phyloP scores from a whole-genome alignment of 306 rosid species.

The Mimosa pudica region DNA sequence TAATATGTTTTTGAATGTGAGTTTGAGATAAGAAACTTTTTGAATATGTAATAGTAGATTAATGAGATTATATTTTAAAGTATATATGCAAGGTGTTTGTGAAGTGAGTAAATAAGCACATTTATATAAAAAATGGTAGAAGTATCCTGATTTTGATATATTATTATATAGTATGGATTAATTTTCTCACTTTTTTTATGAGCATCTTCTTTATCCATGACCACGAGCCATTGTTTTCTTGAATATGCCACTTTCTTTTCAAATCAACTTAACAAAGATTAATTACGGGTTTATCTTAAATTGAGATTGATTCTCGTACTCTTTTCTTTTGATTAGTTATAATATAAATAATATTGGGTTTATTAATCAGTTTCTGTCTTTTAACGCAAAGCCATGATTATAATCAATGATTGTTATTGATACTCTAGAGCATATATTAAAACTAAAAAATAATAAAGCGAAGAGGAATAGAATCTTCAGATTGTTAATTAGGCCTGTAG shows the following conservation, averaged over 20 bases:
- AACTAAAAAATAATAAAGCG: slow-evolving; percentile 9
- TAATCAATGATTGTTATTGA: slow-evolving; percentile 35
- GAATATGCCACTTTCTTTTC: slow-evolving; percentile 28
- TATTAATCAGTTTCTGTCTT: slow-evolving; percentile 8
- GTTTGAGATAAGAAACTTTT: not conserved
- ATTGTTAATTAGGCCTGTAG: slow-evolving; percentile 38
- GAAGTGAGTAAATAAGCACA: slow-evolving; percentile 10
- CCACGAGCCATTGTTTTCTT: slow-evolving; percentile 18
- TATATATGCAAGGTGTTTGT: not conserved
- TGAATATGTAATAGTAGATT: not conserved
- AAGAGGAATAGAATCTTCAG: slow-evolving; percentile 41
- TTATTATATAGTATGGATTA: not conserved
- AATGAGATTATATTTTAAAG: slow-evolving; percentile 12
- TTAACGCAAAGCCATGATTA: slow-evolving; percentile 37
- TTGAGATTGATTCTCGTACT: not conserved
- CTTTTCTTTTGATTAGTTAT: slow-evolving; percentile 17
- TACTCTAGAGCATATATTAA: slow-evolving; percentile 18
- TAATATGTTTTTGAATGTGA: not conserved
- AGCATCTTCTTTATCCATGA: slow-evolving; percentile 34
- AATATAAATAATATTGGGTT: not conserved
- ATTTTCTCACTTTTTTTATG: slow-evolving; percentile 15
- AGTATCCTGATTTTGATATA: not conserved
- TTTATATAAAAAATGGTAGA: slow-evolving; percentile 1
- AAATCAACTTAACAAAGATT: not conserved
- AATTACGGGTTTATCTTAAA: slow-evolving; percentile 4